These are phyloP conservation scores for Eragrostis nindensis DNA, from an alignment of 176 grass and related monocot species.

Conservation along the genomic window DNA sequence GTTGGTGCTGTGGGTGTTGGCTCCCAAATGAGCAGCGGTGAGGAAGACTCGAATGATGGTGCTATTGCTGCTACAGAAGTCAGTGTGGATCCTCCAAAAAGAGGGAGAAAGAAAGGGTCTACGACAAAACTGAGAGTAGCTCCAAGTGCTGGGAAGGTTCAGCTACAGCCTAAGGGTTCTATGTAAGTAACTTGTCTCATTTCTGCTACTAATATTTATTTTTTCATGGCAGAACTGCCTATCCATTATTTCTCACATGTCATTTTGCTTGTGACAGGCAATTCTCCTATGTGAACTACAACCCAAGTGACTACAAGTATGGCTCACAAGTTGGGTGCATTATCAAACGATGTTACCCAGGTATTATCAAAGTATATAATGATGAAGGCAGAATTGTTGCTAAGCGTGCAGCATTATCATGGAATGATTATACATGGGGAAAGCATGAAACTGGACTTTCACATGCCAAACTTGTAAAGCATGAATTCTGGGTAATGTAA, in stretches of 20 bases:
- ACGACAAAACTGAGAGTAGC: not conserved
- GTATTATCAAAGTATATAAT: too few species aligned
- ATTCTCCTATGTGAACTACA: not conserved
- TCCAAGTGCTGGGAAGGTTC: not conserved
- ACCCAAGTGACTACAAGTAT: too few species aligned
- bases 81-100: not conserved
- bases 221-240: too few species aligned
- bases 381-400: not conserved
- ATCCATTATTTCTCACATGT: not conserved
- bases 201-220: not conserved
- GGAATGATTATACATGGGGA: slow-evolving; percentile 16
- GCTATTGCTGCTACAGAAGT: not conserved
- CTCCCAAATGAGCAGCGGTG: not conserved
- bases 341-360: too few species aligned
- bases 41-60: not conserved
- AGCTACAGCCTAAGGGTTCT: not conserved
- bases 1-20: too few species aligned
- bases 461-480: slow-evolving; percentile 3
- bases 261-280: not conserved
- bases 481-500: slow-evolving; percentile 1
- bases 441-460: not conserved
- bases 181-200: not conserved
- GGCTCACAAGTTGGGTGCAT: too few species aligned
- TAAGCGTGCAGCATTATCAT: not conserved
- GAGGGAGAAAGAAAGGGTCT: slow-evolving; percentile 2